phyloP scores from a whole-genome alignment of 2,329 filamentous ascomycete genomes.

The Didymella sp. region DNA sequence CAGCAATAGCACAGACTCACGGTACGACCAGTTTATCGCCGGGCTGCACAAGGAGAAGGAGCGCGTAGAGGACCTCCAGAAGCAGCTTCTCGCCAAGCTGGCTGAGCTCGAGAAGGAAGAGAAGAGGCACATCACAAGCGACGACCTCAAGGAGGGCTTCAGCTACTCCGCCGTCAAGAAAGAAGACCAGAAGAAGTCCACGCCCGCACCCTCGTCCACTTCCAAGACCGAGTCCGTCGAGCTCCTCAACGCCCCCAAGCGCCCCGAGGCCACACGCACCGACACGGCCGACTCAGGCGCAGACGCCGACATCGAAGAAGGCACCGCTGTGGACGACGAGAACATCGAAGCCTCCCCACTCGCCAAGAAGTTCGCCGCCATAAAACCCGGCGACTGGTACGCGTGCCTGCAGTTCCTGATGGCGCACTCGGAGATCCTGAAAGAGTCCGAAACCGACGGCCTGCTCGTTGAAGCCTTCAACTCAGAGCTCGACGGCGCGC shows the following conservation, averaged over 20 bases:
- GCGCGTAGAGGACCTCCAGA: conserved; percentile 81
- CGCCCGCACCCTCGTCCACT: conserved; percentile 34
- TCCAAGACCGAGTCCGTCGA: conserved; percentile 59
- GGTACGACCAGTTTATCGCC: conserved; percentile 77
- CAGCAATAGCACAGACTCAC: conserved; percentile 66
- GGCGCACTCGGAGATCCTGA: conserved; percentile 77
- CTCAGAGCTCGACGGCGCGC: conserved; percentile 76
- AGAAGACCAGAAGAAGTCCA: conserved; percentile 31
- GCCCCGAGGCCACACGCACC: conserved; percentile 44
- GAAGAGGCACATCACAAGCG: conserved; percentile 89
- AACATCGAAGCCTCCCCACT: conserved; percentile 77
- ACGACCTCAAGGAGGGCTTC: conserved; percentile 86
- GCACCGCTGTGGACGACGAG: conserved; percentile 57
- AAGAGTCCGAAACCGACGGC: conserved; percentile 88
- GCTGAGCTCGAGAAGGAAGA: conserved; percentile 85
- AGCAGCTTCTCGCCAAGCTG: conserved; percentile 75
- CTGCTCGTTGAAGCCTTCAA: conserved; percentile 92
- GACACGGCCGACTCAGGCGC: conserved; percentile 62
- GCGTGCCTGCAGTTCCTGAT: conserved; percentile 77
- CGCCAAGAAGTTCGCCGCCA: conserved; percentile 81
- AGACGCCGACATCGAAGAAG: conserved; percentile 68
- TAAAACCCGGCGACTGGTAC: conserved; percentile 76
- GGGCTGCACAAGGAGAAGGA: conserved; percentile 78
- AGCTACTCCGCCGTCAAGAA: conserved; percentile 78
- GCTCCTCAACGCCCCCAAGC: conserved; percentile 73